phyloP scores from a whole-genome alignment of 1,284 basidiomycete species.

The Athelia sp. region DNA sequence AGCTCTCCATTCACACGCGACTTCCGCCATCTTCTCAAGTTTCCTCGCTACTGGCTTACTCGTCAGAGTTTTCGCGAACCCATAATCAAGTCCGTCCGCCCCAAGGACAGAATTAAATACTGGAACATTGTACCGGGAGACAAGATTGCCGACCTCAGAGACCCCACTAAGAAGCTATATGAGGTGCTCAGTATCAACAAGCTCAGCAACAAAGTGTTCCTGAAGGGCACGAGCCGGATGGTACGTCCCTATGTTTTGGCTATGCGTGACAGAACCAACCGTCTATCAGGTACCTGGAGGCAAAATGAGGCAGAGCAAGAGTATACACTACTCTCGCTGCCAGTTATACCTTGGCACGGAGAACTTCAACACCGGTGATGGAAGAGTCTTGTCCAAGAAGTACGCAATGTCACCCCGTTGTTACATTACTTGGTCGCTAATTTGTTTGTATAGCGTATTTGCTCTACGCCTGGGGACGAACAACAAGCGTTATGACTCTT shows the following conservation, averaged over 20 bases:
- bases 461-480: conserved; percentile 60
- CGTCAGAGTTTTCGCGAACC: conserved; percentile 27
- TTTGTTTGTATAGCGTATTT: conserved; percentile 53
- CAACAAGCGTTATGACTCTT: conserved; percentile 1
- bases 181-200: conserved; percentile 72
- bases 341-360: conserved; percentile 69
- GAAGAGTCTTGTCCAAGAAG: conserved; percentile 27
- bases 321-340: conserved; percentile 72
- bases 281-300: conserved; percentile 13
- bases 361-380: conserved; percentile 40
- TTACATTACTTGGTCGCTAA: too few relatives aligned
- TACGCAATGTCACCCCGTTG: conserved; percentile 29
- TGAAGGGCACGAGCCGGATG: conserved; percentile 45
- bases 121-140: conserved; percentile 88
- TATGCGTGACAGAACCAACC: conserved; percentile 3
- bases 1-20: conserved; percentile 53
- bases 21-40: conserved; percentile 57
- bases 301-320: conserved; percentile 28
- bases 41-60: conserved; percentile 39
- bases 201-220: conserved; percentile 64
- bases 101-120: conserved; percentile 70
- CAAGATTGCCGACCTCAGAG: conserved; percentile 64
- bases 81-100: conserved; percentile 45
- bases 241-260: conserved; percentile 27
- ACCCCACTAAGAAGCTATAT: conserved; percentile 50